Base-by-base conservation (phyloP, 2,329 filamentous ascomycete genomes). In the Colletotrichum incanum region DNA sequence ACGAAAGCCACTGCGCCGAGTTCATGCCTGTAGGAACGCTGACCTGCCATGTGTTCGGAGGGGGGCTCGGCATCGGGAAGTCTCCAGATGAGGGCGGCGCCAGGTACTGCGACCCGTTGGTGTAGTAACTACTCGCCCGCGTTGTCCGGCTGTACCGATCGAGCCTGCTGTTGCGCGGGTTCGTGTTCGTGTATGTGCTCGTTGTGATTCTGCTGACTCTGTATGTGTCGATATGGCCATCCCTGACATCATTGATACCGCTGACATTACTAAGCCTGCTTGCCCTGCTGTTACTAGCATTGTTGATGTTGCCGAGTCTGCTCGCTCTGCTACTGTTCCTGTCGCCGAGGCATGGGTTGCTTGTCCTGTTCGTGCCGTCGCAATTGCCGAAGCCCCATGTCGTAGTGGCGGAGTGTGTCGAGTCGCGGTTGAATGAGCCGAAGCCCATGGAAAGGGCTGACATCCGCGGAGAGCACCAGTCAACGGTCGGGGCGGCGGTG, bases 401-500 rank as follows among this genome's bases (percentile, higher is more conserved):
- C 1, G 55, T 39, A 1, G 65, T 26, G 16, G 56, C 41, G 7
- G 70, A 72, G 6, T 49, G 34, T 1, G 43, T 41, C 39, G 70
- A 65, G 26, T 72, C 52, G 28, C 65, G 59, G 59, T 18, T 31
- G 4, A 5, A 45, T 31, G 8, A n/a, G 11, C 41, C 47, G 47
- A 73, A 73, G 5, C 72, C 72, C 72, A 74, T 65, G 5, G 72
- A 74, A 6, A 74, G 31, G 55, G 69, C 65, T 14, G 72, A 74
- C 69, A 74, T 61, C 59, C 72, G 72, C 37, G 72, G 72, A 0
- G 69, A 72, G 11, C 59, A 45, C 72, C 72, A 74, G 31, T 74
- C 62, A 9, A 74, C 39, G 3, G 65, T 72, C 43, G 72, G 72
- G 18, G 72, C 64, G 11, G 34, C 14, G 3, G 37, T 12, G 5